These are phyloP conservation scores for Castanea mollissima DNA, from an alignment of 306 rosid species.

Conservation along the genomic window DNA sequence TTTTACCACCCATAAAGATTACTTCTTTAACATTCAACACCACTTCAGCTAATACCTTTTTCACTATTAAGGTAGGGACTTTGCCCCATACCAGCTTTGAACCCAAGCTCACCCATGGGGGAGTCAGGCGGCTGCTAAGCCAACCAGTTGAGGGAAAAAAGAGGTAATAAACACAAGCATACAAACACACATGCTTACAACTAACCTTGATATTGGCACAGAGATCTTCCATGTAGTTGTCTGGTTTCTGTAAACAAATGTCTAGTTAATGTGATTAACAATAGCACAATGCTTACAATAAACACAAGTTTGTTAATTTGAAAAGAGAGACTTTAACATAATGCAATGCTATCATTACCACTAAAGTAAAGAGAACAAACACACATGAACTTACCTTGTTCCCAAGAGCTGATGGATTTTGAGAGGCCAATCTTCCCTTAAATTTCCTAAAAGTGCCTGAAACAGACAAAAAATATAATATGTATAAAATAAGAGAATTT, in stretches of 20 bases:
- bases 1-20: neutral
- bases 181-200: neutral
- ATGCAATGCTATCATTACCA: neutral
- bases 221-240: conserved; percentile 56
- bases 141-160: neutral
- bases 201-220: conserved; percentile 75
- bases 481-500: neutral
- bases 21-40: neutral
- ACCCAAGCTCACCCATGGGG: no score
- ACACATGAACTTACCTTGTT: conserved; percentile 46
- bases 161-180: neutral
- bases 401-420: conserved; percentile 52
- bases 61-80: no score
- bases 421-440: conserved; percentile 65
- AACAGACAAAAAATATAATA: conserved; percentile 5
- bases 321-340: neutral
- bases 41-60: neutral
- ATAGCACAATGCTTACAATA: neutral
- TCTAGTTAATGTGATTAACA: conserved; percentile 17
- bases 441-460: conserved; percentile 79
- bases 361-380: conserved; percentile 1
- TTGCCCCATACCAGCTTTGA: no score
- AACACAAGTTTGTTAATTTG: neutral
- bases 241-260: conserved; percentile 49
- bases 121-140: no score